phyloP scores from a whole-genome alignment of 2,329 filamentous ascomycete genomes.

The Myriangium duriaei region DNA sequence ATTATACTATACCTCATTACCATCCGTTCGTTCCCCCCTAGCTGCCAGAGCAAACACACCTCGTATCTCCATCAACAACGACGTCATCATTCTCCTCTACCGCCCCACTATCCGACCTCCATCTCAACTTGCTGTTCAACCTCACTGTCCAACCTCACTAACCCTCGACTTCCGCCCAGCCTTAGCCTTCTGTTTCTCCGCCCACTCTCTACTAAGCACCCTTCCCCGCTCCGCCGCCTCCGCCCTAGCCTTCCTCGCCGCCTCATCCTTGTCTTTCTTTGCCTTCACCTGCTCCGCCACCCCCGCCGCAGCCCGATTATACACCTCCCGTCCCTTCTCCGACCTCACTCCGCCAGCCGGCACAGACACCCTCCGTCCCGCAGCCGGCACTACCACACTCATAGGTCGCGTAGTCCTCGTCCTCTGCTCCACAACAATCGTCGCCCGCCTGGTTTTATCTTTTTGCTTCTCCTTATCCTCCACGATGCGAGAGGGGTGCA shows the following conservation, averaged over 20 bases:
- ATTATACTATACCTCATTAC: too few relatives aligned
- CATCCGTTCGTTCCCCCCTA: too few relatives aligned
- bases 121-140: too few relatives aligned
- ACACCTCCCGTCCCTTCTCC: slow-evolving; percentile 33
- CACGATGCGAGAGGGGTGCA: slow-evolving; percentile 11
- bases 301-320: slow-evolving; percentile 31
- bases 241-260: slow-evolving; percentile 32
- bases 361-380: slow-evolving; percentile 7
- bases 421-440: slow-evolving; percentile 13
- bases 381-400: slow-evolving; percentile 8
- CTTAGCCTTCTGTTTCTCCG: slow-evolving; percentile 32
- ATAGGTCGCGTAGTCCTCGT: too few relatives aligned
- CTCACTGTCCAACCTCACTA: too few relatives aligned
- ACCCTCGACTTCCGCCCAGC: background rate
- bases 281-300: slow-evolving; percentile 29
- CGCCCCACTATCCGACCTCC: too few relatives aligned
- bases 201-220: slow-evolving; percentile 35
- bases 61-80: background rate
- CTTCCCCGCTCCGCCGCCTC: slow-evolving; percentile 35
- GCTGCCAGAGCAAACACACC: too few relatives aligned
- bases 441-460: slow-evolving; percentile 13
- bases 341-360: slow-evolving; percentile 17
- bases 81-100: background rate
- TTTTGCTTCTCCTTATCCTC: slow-evolving; percentile 1
- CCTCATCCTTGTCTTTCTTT: slow-evolving; percentile 35